phyloP scores from a whole-genome alignment of 129 eudicot species.

The Chrysanthemum lavandulifolium region DNA sequence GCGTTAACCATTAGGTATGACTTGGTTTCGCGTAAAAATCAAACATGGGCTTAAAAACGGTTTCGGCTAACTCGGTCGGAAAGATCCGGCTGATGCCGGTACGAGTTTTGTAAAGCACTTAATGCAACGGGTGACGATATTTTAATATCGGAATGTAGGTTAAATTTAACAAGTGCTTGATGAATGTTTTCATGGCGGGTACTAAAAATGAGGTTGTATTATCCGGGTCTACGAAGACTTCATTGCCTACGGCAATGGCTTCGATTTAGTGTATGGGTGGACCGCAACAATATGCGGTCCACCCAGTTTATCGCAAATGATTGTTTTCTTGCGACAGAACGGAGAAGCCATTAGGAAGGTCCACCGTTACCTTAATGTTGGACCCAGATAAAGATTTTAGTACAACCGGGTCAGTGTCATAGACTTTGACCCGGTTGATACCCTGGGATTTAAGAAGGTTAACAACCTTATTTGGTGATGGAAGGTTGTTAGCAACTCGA shows the following conservation, averaged over 20 bases:
- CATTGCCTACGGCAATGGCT: slow-evolving; percentile 89
- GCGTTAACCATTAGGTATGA: slow-evolving; percentile 81
- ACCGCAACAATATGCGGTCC: slow-evolving; percentile 45
- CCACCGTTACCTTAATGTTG: slow-evolving; percentile 58
- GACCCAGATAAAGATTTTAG: slow-evolving; percentile 67
- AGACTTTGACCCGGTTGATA: slow-evolving; percentile 64
- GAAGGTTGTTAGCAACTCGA: slow-evolving; percentile 73
- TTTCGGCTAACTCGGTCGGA: slow-evolving; percentile 54
- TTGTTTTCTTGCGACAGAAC: slow-evolving; percentile 51
- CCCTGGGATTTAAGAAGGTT: slow-evolving; percentile 69
- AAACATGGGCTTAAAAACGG: slow-evolving; percentile 78
- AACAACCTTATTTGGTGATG: slow-evolving; percentile 63
- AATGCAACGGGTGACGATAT: slow-evolving; percentile 82
- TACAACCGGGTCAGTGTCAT: slow-evolving; percentile 82
- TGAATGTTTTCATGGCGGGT: slow-evolving; percentile 83
- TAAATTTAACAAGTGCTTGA: slow-evolving; percentile 47
- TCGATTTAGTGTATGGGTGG: slow-evolving; percentile 83
- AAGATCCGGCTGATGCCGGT: slow-evolving; percentile 77
- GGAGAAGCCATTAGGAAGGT: slow-evolving; percentile 84
- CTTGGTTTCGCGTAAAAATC: slow-evolving; percentile 65
- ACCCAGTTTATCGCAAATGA: slow-evolving; percentile 72
- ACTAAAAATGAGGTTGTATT: slow-evolving; percentile 63
- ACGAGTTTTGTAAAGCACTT: slow-evolving; percentile 58
- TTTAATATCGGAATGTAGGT: slow-evolving; percentile 50
- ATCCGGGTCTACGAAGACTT: slow-evolving; percentile 76